Evolutionary conservation across 805 yeast genomes (phyloP), one percentile per base, ranked within the genome.

Genomic region (Starmerella sirachaensis): DNA sequence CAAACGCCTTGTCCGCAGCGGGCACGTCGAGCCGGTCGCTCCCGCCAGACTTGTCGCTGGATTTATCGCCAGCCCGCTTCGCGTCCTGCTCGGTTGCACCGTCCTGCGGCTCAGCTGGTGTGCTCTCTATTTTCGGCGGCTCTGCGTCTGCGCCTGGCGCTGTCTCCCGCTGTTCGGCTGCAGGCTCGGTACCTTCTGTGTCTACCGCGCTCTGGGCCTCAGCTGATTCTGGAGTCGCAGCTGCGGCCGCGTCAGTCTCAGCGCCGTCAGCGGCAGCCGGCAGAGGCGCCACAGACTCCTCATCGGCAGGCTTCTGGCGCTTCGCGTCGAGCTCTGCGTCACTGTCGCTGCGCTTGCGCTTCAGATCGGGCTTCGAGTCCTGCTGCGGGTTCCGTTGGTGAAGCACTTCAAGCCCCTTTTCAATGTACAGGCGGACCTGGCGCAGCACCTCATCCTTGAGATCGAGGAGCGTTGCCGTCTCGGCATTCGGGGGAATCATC

Each of bases 391-490:
- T 28, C 3, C n/a, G 4, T 23, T 7, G 29, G 21, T n/a, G 25
- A 1, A 41, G 35, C 18, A 30, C 41, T 12, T 26, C 29, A 17
- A 43, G 20, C 14, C 43, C 40, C 18, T 21, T 21, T 18, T 37
- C 43, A 1, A 43, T 34, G 23, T 39, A 39, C 17, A 34, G 14
- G 22, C 33, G 35, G 9, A 40, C 43, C 27, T 37, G 41, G 7
- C 37, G 13, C 12, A 39, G 37, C 12, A 37, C 33, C 22, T 32
- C 41, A 3, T 35, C 29, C 37, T 34, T 39, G n/a, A 40, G 28
- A 6, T 37, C 40, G n/a, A 13, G 31, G 10, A 34, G 18, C 12
- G 17, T 9, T 5, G 29, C 9, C 5, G 43, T 13, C 6, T 24
- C 28, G 16, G 20, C 4, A 32, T 30, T 7, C 10, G 16, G 22